These are phyloP conservation scores for Geotrichum cucujoidarum DNA, from an alignment of 1,139 yeast genomes.

Conservation along the genomic window DNA sequence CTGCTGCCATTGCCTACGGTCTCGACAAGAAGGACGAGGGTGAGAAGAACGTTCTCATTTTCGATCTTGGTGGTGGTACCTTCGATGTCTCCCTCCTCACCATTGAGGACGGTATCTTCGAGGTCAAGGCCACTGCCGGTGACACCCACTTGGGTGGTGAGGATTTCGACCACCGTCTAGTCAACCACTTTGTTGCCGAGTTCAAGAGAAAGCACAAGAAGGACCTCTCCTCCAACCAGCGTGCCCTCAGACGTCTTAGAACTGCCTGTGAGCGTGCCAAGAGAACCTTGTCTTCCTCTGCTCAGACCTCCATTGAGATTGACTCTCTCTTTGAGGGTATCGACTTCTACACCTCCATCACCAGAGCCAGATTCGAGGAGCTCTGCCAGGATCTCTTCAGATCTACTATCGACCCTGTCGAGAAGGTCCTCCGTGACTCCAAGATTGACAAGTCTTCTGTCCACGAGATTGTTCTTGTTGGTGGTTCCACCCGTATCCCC, in stretches of 20 bases:
- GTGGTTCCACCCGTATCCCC: constrained; percentile 99
- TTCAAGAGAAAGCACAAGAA: constrained; percentile 95
- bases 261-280: constrained; percentile 99
- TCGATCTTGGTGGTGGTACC: constrained; percentile 99
- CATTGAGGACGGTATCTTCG: constrained; percentile 98
- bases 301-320: constrained; percentile 94
- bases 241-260: constrained; percentile 97
- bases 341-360: constrained; percentile 92
- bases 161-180: constrained; percentile 96
- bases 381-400: constrained; percentile 93
- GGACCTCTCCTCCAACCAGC: constrained; percentile 85
- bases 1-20: constrained; percentile 98
- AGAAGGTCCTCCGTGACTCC: constrained; percentile 95
- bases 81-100: constrained; percentile 95
- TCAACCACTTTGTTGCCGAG: constrained; percentile 89
- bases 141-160: constrained; percentile 99
- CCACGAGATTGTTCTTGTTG: constrained; percentile 95
- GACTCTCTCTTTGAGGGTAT: constrained; percentile 96
- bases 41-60: constrained; percentile 83
- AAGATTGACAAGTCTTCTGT: constrained; percentile 84
- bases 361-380: constrained; percentile 99
- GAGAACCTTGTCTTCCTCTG: constrained; percentile 96
- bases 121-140: constrained; percentile 99
- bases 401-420: constrained; percentile 95
- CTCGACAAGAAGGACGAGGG: constrained; percentile 84